Evolutionary conservation across 2,329 filamentous ascomycete species (phyloP).

Genomic region (Volutella citrinella): DNA sequence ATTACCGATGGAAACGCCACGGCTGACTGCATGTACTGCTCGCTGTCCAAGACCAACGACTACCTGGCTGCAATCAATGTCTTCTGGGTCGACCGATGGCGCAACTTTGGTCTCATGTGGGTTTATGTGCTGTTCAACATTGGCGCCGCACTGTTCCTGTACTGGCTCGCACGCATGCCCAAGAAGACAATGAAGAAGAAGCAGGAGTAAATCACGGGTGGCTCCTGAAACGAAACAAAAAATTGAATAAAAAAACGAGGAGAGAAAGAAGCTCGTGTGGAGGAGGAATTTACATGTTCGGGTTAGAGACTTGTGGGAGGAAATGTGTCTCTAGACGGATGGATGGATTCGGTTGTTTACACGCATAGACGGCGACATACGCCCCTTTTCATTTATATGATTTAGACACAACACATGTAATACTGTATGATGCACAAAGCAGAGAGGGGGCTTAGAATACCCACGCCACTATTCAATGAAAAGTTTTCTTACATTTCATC

Average conservation of each 20-base stretch:
- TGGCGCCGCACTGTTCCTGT: conserved; percentile 50
- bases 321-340: no score
- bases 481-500: no score
- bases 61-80: conserved; percentile 49
- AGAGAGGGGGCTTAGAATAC: no score
- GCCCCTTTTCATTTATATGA: no score
- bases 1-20: conserved; percentile 49
- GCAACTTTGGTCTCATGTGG: conserved; percentile 66
- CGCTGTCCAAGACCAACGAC: conserved; percentile 48
- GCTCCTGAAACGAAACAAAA: background rate
- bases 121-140: conserved; percentile 59
- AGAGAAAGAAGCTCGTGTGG: no score
- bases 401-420: no score
- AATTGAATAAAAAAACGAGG: background rate
- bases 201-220: conserved; percentile 19
- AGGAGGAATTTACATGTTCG: no score
- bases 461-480: no score
- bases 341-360: no score
- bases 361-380: no score
- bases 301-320: no score
- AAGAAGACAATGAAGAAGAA: conserved; percentile 37
- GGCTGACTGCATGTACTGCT: conserved; percentile 55
- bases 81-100: conserved; percentile 60
- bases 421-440: no score
- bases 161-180: conserved; percentile 52